phyloP scores from a whole-genome alignment of 176 grass and related monocot genomes.

The Avena atlantica region DNA sequence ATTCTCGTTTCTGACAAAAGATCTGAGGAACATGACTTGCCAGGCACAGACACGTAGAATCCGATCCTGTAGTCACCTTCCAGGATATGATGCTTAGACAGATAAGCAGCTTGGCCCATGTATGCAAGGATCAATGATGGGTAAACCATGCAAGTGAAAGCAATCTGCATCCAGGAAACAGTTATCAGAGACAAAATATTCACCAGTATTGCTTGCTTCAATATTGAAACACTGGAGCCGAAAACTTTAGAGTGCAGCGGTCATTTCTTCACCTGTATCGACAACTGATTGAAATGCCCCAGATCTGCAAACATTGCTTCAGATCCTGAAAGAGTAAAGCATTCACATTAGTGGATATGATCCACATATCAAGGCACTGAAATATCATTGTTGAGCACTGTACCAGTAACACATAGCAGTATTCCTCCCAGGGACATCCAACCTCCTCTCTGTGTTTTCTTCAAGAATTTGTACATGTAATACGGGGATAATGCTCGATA shows the following conservation, averaged over 20 bases:
- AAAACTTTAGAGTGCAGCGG: not conserved
- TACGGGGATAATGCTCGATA: too few species aligned
- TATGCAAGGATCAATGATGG: slow-evolving; percentile 96
- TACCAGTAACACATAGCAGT: too few species aligned
- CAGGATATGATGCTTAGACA: slow-evolving; percentile 87
- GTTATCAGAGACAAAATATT: slow-evolving; percentile 36
- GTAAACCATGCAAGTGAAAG: slow-evolving; percentile 97
- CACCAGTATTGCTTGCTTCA: not conserved
- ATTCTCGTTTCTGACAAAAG: slow-evolving; percentile 20
- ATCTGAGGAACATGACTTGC: slow-evolving; percentile 55
- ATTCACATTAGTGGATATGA: too few species aligned
- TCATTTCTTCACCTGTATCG: slow-evolving; percentile 44
- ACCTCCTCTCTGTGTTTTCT: too few species aligned
- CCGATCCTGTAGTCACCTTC: slow-evolving; percentile 87
- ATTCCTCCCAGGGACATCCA: too few species aligned
- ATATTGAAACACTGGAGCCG: not conserved
- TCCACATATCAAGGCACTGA: too few species aligned
- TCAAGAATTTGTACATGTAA: too few species aligned
- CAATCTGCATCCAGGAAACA: slow-evolving; percentile 62
- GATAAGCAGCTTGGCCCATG: slow-evolving; percentile 98
- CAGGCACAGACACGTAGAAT: slow-evolving; percentile 98
- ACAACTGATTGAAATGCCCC: too few species aligned
- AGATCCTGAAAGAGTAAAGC: too few species aligned
- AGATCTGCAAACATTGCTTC: too few species aligned
- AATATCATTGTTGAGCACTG: too few species aligned